Percentiles rank a stretch among this genome's conserved stretches.
These are phyloP conservation scores for Clausena lansium DNA, from an alignment of 345 rosid genomes.

Conservation along the genomic window DNA sequence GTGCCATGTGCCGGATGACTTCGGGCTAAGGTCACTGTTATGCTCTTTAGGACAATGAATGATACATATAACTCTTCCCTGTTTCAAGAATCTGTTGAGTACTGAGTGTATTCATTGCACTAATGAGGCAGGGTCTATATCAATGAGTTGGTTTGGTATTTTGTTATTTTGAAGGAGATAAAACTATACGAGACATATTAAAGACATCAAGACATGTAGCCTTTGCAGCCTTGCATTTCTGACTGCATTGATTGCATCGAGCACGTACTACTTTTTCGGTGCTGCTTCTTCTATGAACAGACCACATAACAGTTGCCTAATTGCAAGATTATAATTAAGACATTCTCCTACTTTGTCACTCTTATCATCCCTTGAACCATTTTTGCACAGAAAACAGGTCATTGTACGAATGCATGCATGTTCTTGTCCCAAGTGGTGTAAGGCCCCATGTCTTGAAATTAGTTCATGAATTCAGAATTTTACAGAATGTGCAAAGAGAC, in stretches of 20 bases:
- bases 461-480: not conserved
- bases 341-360: not conserved
- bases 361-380: constrained; percentile 1
- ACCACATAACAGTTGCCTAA: not conserved
- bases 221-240: not conserved
- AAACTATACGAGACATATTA: not conserved
- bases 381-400: not conserved
- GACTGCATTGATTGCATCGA: not conserved
- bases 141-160: constrained; percentile 19
- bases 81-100: not conserved
- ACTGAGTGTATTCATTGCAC: not conserved
- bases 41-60: constrained; percentile 17
- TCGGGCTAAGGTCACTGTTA: constrained; percentile 18
- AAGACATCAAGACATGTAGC: not conserved
- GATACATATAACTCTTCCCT: not conserved
- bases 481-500: not conserved
- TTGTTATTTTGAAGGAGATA: not conserved
- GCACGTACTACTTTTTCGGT: not conserved
- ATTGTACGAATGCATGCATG: not conserved
- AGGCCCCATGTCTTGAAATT: not conserved
- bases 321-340: not conserved
- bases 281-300: not conserved
- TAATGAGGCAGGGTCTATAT: constrained; percentile 18
- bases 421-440: not conserved
- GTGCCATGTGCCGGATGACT: constrained; percentile 20